Evolutionary conservation across 73 alveolate species (phyloP).

Genomic region (Loxodes magnus): DNA sequence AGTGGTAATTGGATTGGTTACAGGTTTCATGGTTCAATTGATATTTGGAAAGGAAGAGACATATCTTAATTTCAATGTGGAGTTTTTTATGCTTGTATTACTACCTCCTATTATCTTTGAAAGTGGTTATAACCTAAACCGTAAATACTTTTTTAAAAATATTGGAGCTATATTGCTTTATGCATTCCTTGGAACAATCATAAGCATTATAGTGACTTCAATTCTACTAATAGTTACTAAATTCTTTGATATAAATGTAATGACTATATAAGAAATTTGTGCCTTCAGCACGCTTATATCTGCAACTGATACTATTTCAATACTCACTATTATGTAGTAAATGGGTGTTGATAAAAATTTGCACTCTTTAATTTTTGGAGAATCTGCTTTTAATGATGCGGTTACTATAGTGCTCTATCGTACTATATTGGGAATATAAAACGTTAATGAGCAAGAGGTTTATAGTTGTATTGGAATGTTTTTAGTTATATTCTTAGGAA

Average conservation of each 20-base stretch:
- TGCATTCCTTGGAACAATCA: constrained; percentile 34
- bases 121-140: constrained; percentile 24
- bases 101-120: constrained; percentile 45
- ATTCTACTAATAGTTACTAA: constrained; percentile 6
- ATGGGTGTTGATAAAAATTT: constrained; percentile 8
- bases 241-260: constrained; percentile 8
- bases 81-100: constrained; percentile 22
- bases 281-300: constrained; percentile 31
- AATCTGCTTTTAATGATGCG: constrained; percentile 28
- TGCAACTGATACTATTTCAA: constrained; percentile 39
- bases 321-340: constrained; percentile 15
- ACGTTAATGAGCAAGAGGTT: not conserved
- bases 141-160: constrained; percentile 23
- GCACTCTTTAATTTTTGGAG: constrained; percentile 26
- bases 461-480: constrained; percentile 12
- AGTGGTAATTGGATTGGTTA: no score
- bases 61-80: no score
- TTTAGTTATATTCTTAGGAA: constrained; percentile 21
- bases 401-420: constrained; percentile 26
- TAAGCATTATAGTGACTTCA: constrained; percentile 15
- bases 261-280: constrained; percentile 14
- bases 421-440: constrained; percentile 9
- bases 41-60: no score
- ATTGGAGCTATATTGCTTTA: constrained; percentile 16
- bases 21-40: no score